Conservation (phyloP, 2,329 filamentous ascomycete genomes). For the Epichloe amarillans region DNA sequence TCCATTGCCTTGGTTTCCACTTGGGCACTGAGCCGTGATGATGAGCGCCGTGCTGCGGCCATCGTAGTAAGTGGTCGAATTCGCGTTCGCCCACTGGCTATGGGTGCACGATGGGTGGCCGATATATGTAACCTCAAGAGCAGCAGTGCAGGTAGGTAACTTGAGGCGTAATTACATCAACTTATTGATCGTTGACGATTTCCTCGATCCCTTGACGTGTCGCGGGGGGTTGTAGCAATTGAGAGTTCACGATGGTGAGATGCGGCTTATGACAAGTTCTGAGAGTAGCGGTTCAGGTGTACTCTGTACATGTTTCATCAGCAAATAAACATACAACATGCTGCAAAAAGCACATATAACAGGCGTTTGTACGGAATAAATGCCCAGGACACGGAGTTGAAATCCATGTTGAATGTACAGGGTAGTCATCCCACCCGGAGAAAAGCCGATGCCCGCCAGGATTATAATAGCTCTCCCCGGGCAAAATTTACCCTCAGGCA, state of each 20-base stretch:
- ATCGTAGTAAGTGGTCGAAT: conserved; percentile 7
- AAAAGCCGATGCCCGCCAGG: not conserved
- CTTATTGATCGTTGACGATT: too few species aligned
- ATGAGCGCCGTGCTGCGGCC: conserved; percentile 25
- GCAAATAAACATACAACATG: too few species aligned
- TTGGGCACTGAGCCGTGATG: conserved; percentile 27
- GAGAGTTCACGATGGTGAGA: too few species aligned
- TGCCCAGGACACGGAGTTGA: too few species aligned
- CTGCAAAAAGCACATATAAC: too few species aligned
- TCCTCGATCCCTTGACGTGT: too few species aligned
- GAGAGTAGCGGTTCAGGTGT: too few species aligned
- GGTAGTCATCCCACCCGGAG: conserved; percentile 3
- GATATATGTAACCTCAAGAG: not conserved
- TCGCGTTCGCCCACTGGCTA: not conserved
- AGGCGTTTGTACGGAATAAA: too few species aligned
- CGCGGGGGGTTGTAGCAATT: too few species aligned
- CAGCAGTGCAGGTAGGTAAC: not conserved
- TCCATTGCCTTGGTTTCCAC: conserved; percentile 7
- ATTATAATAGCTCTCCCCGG: too few species aligned
- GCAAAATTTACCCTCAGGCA: conserved; percentile 1
- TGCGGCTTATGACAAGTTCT: too few species aligned
- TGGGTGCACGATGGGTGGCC: not conserved
- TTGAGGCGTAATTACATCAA: not conserved
- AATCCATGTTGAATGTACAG: not conserved
- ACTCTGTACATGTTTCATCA: too few species aligned